Percentiles rank a stretch among this genome's conserved stretches.
phyloP scores from a whole-genome alignment of 1,284 basidiomycete species.

The Peniophora sp. region DNA sequence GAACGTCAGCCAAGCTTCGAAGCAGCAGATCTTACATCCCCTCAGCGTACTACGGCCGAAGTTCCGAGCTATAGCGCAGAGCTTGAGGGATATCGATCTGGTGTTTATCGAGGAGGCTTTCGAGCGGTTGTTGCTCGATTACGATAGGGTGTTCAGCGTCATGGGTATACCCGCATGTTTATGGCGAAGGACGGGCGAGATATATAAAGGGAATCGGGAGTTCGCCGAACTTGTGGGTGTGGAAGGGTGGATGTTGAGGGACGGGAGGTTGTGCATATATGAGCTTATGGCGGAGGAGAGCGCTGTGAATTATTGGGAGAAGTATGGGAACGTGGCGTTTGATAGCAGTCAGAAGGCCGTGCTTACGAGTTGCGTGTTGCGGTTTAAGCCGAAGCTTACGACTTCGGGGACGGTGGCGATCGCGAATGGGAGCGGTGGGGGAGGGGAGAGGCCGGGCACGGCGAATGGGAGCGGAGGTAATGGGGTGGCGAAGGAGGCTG shows the following conservation, averaged over 20 bases:
- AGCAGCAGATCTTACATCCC: conserved; percentile 85
- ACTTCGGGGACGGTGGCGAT: background rate
- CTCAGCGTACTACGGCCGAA: conserved; percentile 89
- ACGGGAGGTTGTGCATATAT: conserved; percentile 92
- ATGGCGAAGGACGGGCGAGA: conserved; percentile 96
- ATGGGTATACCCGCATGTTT: conserved; percentile 97
- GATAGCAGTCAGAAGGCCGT: conserved; percentile 86
- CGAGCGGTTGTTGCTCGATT: conserved; percentile 90
- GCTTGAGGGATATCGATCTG: conserved; percentile 87
- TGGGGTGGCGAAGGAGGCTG: conserved; percentile 16
- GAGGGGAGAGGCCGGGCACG: too few species aligned
- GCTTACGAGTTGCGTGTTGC: conserved; percentile 86
- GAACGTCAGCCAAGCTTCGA: conserved; percentile 85
- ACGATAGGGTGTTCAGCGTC: conserved; percentile 91
- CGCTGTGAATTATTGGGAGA: conserved; percentile 98
- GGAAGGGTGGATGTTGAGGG: conserved; percentile 74
- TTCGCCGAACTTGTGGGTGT: conserved; percentile 85
- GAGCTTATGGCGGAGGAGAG: conserved; percentile 96
- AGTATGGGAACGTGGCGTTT: conserved; percentile 93
- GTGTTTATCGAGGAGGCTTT: conserved; percentile 98
- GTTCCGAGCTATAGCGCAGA: conserved; percentile 88
- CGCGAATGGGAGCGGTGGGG: too few species aligned
- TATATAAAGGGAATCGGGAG: conserved; percentile 96
- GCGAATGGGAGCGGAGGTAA: conserved; percentile 22
- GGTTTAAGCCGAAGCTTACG: conserved; percentile 62